phyloP scores from a whole-genome alignment of 2,329 filamentous ascomycete genomes.

The Alternaria alternata region DNA sequence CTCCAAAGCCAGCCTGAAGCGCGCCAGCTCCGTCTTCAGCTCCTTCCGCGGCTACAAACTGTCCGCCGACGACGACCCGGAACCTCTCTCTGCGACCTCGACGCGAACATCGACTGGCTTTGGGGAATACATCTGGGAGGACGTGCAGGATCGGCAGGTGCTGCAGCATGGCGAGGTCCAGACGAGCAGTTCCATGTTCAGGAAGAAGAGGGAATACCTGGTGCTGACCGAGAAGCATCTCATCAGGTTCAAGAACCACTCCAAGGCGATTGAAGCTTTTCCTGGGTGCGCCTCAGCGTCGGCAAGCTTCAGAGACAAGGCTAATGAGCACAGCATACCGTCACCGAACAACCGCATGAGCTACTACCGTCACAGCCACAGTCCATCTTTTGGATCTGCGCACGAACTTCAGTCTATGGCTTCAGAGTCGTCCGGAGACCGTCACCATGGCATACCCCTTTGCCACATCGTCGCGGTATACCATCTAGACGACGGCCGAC shows the following conservation, averaged over 20 bases:
- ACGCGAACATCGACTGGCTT: constrained; percentile 56
- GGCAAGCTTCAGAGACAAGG: neutral
- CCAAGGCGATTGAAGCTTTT: constrained; percentile 71
- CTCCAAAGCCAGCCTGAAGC: constrained; percentile 36
- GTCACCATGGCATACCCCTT: constrained; percentile 66
- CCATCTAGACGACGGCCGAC: constrained; percentile 71
- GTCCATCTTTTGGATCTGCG: constrained; percentile 66
- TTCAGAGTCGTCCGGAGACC: constrained; percentile 60
- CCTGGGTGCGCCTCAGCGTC: constrained; percentile 44
- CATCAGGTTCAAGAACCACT: constrained; percentile 72
- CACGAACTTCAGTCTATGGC: constrained; percentile 66
- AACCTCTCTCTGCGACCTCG: constrained; percentile 58
- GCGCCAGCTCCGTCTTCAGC: constrained; percentile 63
- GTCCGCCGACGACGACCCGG: constrained; percentile 60
- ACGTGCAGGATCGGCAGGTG: constrained; percentile 54
- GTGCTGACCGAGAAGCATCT: constrained; percentile 75
- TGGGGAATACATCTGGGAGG: constrained; percentile 52
- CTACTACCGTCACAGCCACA: constrained; percentile 63
- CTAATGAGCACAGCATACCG: constrained; percentile 39
- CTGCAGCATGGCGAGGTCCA: constrained; percentile 75
- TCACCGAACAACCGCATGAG: constrained; percentile 52
- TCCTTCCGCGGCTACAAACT: constrained; percentile 64
- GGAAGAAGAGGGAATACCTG: constrained; percentile 76
- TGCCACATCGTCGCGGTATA: constrained; percentile 73
- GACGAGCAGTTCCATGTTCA: constrained; percentile 73